A percentile compares a stretch with the other conserved stretches of the same genome.
Evolutionary conservation across 2,329 filamentous ascomycete species (phyloP).

Genomic region (Penicillium sclerotigenum): DNA sequence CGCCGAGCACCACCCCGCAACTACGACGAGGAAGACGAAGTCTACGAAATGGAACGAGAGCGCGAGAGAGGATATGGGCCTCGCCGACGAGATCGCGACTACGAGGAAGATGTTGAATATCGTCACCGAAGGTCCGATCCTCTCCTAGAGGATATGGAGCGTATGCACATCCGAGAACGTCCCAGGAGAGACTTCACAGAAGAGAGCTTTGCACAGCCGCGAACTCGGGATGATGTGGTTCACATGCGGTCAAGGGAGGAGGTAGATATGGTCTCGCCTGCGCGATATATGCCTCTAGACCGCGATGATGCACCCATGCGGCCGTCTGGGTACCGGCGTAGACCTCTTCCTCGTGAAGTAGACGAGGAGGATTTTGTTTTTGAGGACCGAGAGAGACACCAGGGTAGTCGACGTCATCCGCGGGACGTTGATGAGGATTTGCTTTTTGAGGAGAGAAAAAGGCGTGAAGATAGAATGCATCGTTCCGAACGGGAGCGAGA

Average conservation of each 20-base stretch:
- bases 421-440: conserved; percentile 3
- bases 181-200: conserved; percentile 35
- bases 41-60: conserved; percentile 29
- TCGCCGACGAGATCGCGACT: conserved; percentile 26
- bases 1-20: conserved; percentile 28
- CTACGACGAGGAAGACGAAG: conserved; percentile 31
- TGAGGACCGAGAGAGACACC: conserved; percentile 10
- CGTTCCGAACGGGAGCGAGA: neutral
- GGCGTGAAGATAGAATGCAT: neutral
- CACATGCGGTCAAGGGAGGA: conserved; percentile 29
- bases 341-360: conserved; percentile 18
- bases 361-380: conserved; percentile 31
- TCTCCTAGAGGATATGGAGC: conserved; percentile 44
- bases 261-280: conserved; percentile 10
- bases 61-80: conserved; percentile 23
- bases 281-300: conserved; percentile 3
- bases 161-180: conserved; percentile 40
- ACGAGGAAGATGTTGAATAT: conserved; percentile 30
- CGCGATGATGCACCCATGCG: conserved; percentile 16
- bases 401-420: conserved; percentile 1
- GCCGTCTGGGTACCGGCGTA: neutral
- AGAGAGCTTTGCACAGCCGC: conserved; percentile 32
- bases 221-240: conserved; percentile 31
- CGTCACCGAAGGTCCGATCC: conserved; percentile 36
- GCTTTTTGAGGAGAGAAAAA: neutral